Conservation (phyloP, 148 eudicot species). For the Rhododendron ovatum region DNA sequence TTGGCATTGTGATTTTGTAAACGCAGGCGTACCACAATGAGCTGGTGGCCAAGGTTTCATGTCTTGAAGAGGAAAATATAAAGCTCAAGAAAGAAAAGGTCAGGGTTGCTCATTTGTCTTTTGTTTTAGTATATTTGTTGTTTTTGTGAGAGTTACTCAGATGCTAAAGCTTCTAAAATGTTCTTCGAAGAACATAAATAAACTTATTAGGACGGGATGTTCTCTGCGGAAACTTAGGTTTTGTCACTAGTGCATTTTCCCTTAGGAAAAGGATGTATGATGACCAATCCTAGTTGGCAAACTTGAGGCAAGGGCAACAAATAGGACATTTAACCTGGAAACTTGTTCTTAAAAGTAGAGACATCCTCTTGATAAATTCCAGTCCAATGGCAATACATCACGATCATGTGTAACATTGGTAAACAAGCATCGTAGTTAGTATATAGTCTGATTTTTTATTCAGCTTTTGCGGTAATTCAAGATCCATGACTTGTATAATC, state of each 20-base stretch:
- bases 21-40: conserved; percentile 76
- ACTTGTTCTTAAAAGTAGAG: too few species aligned
- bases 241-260: not conserved
- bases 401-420: not conserved
- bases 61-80: conserved; percentile 62
- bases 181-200: not conserved
- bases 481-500: not conserved
- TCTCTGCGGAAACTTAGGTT: not conserved
- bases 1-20: conserved; percentile 1
- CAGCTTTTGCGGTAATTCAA: not conserved
- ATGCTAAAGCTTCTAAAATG: not conserved
- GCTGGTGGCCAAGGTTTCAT: conserved; percentile 68
- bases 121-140: not conserved
- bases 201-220: not conserved
- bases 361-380: too few species aligned
- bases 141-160: too few species aligned
- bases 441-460: not conserved
- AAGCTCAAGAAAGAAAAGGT: conserved; percentile 85
- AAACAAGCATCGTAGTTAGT: not conserved
- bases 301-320: not conserved
- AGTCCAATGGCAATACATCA: too few species aligned
- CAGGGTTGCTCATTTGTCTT: not conserved
- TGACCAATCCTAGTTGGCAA: not conserved
- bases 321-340: too few species aligned
- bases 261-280: not conserved